These are phyloP conservation scores for Hypoxylon lenormandii DNA, from an alignment of 495 filamentous ascomycete species.

Conservation along the genomic window DNA sequence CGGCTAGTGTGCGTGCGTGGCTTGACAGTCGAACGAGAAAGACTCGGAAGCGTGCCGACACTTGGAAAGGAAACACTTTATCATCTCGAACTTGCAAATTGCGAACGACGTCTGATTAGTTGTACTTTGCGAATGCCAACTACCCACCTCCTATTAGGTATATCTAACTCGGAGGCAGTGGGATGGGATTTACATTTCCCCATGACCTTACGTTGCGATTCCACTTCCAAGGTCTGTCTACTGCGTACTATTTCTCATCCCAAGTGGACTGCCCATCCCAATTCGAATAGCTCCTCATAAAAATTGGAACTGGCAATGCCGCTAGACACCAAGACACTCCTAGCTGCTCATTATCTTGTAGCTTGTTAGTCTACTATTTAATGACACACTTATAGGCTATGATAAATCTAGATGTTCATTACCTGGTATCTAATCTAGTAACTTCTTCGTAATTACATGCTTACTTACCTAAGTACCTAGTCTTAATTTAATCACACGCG, in stretches of 20 bases:
- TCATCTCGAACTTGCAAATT: constrained; percentile 1
- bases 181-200: constrained; percentile 43
- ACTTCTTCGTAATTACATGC: constrained; percentile 1
- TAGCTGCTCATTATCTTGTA: constrained; percentile 31
- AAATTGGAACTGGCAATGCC: constrained; percentile 35
- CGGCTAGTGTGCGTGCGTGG: constrained; percentile 32
- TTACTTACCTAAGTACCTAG: too few relatives aligned
- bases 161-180: too few relatives aligned
- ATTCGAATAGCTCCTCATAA: constrained; percentile 37
- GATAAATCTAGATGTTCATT: too few relatives aligned
- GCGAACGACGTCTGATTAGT: not conserved
- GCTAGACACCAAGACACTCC: constrained; percentile 26
- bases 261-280: constrained; percentile 21
- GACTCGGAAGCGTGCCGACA: constrained; percentile 27
- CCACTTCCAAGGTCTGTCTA: not conserved
- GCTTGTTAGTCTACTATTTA: constrained; percentile 7
- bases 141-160: too few relatives aligned
- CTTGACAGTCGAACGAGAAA: constrained; percentile 42
- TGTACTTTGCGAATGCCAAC: constrained; percentile 15
- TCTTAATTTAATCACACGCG: constrained; percentile 11
- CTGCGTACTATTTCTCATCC: constrained; percentile 8
- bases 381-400: too few relatives aligned
- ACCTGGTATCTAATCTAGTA: constrained; percentile 29
- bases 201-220: constrained; percentile 12
- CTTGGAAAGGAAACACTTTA: constrained; percentile 5